Conservation (phyloP, 2,329 filamentous ascomycete species). For the Verticillium albo-atrum region DNA sequence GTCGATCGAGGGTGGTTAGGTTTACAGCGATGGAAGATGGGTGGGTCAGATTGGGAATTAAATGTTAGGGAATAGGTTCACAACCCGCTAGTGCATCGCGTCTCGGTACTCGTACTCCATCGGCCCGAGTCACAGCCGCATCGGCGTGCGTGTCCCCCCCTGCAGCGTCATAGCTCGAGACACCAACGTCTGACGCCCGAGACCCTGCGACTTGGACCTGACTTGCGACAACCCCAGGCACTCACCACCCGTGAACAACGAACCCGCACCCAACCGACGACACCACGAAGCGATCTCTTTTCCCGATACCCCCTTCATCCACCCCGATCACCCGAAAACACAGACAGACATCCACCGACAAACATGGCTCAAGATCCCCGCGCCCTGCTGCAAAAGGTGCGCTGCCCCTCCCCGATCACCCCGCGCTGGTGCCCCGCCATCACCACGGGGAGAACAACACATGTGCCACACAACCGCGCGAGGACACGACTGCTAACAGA, state of each 20-base stretch:
- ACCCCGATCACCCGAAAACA: slow-evolving; percentile 4
- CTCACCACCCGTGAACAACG: background rate
- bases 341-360: slow-evolving; percentile 2
- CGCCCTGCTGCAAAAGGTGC: slow-evolving; percentile 73
- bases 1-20: background rate
- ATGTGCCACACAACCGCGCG: background rate
- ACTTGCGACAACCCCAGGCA: background rate
- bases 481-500: background rate
- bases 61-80: background rate
- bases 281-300: background rate
- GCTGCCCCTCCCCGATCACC: slow-evolving; percentile 17
- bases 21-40: background rate
- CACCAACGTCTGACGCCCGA: slow-evolving; percentile 1
- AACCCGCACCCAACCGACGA: background rate
- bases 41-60: background rate
- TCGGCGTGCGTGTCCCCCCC: background rate
- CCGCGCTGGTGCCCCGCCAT: slow-evolving; percentile 6
- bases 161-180: slow-evolving; percentile 3
- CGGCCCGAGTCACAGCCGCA: background rate
- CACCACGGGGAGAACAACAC: background rate
- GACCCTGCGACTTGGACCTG: slow-evolving; percentile 1
- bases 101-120: background rate
- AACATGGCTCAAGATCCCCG: slow-evolving; percentile 73
- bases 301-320: background rate
- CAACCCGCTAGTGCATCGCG: background rate